Percentiles rank a stretch among this genome's conserved stretches.
Conservation (phyloP, 1,284 basidiomycete genomes). For the Trichosporon inkin region DNA sequence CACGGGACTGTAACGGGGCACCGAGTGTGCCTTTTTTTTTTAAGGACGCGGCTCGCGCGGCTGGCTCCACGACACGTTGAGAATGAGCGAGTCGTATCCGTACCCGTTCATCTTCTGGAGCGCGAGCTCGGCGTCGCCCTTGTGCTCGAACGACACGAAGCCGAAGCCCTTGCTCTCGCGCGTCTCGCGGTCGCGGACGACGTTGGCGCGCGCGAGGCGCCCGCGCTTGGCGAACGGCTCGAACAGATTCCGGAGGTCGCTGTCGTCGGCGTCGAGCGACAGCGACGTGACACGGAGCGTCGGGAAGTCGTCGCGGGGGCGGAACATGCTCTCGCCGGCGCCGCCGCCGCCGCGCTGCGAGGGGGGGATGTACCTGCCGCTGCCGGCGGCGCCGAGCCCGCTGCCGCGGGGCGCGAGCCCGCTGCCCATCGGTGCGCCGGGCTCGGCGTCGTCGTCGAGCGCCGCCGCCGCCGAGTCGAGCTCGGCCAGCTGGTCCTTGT, state of each 20-base stretch:
- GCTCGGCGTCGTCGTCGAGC: slow-evolving; percentile 52
- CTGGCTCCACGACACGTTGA: slow-evolving; percentile 43
- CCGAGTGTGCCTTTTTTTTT: background rate
- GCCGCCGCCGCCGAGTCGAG: slow-evolving; percentile 64
- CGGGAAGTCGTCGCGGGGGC: slow-evolving; percentile 79
- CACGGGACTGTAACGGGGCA: background rate
- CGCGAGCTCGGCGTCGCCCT: slow-evolving; percentile 74
- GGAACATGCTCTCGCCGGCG: slow-evolving; percentile 76
- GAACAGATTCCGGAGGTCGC: slow-evolving; percentile 90
- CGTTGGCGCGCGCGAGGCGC: slow-evolving; percentile 81
- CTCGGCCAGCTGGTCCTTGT: slow-evolving; percentile 80
- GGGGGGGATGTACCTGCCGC: slow-evolving; percentile 88
- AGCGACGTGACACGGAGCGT: slow-evolving; percentile 97
- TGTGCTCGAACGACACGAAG: slow-evolving; percentile 81
- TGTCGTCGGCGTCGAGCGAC: slow-evolving; percentile 90
- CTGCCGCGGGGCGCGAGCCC: slow-evolving; percentile 27
- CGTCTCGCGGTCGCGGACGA: slow-evolving; percentile 93
- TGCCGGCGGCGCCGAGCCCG: slow-evolving; percentile 25
- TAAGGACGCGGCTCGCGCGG: slow-evolving; percentile 18
- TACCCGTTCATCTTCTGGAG: slow-evolving; percentile 90
- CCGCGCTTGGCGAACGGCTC: slow-evolving; percentile 61
- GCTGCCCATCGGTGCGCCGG: slow-evolving; percentile 21
- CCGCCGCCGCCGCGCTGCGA: slow-evolving; percentile 55
- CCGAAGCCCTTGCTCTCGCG: slow-evolving; percentile 77
- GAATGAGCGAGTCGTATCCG: slow-evolving; percentile 53